phyloP scores from a whole-genome alignment of 2,329 filamentous ascomycete genomes.

The Daldinia eschscholtzii region DNA sequence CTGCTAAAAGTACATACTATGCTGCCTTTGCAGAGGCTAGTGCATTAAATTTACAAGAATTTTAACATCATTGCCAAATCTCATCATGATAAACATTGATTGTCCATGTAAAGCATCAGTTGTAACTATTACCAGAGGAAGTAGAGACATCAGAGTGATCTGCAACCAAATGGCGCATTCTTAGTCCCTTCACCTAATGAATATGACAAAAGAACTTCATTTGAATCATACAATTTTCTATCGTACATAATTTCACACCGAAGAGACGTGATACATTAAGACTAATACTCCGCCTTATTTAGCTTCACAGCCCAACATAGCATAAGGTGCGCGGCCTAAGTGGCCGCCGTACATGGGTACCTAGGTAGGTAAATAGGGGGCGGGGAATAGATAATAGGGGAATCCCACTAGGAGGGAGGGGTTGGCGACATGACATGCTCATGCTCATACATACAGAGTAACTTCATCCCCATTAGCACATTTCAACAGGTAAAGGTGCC shows the following conservation, averaged over 20 bases:
- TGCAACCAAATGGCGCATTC: too few relatives aligned
- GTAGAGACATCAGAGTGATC: not conserved
- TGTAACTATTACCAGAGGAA: not conserved
- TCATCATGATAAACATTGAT: too few relatives aligned
- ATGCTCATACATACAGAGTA: conserved; percentile 15
- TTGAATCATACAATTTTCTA: not conserved
- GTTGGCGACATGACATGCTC: not conserved
- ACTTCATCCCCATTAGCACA: conserved; percentile 26
- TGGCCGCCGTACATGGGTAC: not conserved
- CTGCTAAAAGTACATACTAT: too few relatives aligned
- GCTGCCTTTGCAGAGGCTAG: not conserved
- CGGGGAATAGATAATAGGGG: not conserved
- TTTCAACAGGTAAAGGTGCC: not conserved
- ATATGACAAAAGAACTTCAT: conserved; percentile 1
- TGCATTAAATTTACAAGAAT: not conserved
- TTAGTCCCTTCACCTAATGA: not conserved
- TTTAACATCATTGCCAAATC: not conserved
- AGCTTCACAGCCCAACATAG: not conserved
- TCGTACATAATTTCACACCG: conserved; percentile 3
- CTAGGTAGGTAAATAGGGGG: not conserved
- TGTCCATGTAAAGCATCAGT: not conserved
- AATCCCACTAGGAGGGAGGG: not conserved
- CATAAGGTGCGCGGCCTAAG: not conserved
- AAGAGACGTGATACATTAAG: not conserved
- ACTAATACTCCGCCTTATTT: not conserved